Conservation (phyloP, 257 asterid genomes). For the Schizonepeta tenuifolia region DNA sequence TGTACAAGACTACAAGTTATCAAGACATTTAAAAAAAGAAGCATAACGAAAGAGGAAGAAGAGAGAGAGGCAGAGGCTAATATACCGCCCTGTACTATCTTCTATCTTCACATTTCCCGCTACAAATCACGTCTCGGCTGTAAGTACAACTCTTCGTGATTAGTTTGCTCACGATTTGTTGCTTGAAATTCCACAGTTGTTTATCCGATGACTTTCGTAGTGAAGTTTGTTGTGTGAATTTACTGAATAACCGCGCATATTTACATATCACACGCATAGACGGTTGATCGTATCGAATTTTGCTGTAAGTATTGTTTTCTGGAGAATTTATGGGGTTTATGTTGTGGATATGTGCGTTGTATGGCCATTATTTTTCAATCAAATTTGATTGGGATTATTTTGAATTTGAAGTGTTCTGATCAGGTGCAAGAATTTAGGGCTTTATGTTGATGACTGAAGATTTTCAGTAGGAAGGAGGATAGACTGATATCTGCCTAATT, state of each 20-base stretch:
- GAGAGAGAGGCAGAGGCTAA: background rate
- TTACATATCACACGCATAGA: background rate
- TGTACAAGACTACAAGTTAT: conserved; percentile 18
- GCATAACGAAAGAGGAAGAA: background rate
- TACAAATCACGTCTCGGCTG: conserved; percentile 15
- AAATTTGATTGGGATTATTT: conserved; percentile 22
- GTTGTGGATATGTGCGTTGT: conserved; percentile 7
- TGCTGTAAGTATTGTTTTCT: background rate
- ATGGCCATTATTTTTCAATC: conserved; percentile 17
- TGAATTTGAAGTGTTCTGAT: background rate
- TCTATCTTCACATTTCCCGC: conserved; percentile 22
- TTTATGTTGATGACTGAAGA: conserved; percentile 22
- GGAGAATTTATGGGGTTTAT: background rate
- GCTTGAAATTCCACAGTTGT: background rate
- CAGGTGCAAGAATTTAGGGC: conserved; percentile 27
- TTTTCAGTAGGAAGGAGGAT: background rate
- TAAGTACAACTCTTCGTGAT: conserved; percentile 1
- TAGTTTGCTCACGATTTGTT: background rate
- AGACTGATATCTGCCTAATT: background rate
- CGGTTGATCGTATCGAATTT: background rate
- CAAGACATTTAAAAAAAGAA: background rate
- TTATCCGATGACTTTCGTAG: background rate
- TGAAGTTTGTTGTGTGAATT: background rate
- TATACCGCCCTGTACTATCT: background rate
- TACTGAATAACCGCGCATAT: background rate